Evolutionary conservation across 352 stramenopile species (phyloP).

Genomic region (Phytopythium aichiense): DNA sequence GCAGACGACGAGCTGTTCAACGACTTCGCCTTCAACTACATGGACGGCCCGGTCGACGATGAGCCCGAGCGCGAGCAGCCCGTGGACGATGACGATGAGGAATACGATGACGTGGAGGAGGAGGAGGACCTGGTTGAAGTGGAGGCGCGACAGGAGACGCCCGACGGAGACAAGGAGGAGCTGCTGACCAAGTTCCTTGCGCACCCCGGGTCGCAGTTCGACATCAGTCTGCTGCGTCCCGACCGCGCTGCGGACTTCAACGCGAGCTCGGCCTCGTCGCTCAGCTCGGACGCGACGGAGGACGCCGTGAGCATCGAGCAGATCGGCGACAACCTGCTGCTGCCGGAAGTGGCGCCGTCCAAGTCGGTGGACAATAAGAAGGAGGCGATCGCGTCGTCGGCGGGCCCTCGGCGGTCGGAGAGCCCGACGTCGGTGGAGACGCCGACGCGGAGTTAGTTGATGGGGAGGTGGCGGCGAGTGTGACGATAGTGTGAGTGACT

Average conservation of each 20-base stretch:
- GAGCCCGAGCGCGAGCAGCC: slow-evolving; percentile 38
- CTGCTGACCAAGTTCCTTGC: slow-evolving; percentile 44
- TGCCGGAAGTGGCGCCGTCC: slow-evolving; percentile 6
- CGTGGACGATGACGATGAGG: slow-evolving; percentile 33
- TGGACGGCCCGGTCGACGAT: slow-evolving; percentile 46
- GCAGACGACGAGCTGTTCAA: slow-evolving; percentile 67
- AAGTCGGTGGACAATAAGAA: background rate
- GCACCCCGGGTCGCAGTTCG: slow-evolving; percentile 58
- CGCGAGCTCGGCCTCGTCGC: slow-evolving; percentile 41
- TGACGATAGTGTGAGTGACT: background rate
- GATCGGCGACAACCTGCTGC: slow-evolving; percentile 18
- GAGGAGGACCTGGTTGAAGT: slow-evolving; percentile 4
- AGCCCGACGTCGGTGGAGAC: slow-evolving; percentile 6
- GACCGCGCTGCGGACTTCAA: slow-evolving; percentile 67
- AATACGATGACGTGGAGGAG: slow-evolving; percentile 22
- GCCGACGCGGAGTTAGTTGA: background rate
- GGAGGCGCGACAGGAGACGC: slow-evolving; percentile 3
- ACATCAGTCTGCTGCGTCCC: slow-evolving; percentile 66
- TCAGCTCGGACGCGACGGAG: slow-evolving; percentile 40
- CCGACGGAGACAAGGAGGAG: slow-evolving; percentile 17
- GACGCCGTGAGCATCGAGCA: slow-evolving; percentile 26
- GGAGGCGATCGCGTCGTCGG: slow-evolving; percentile 3
- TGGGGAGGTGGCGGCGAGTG: background rate
- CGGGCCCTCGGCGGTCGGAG: slow-evolving; percentile 6
- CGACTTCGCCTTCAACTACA: slow-evolving; percentile 84